Evolutionary conservation across 2,329 filamentous ascomycete genomes (phyloP), one percentile per base, ranked within the genome.

Genomic region (Parastagonospora nodorum): DNA sequence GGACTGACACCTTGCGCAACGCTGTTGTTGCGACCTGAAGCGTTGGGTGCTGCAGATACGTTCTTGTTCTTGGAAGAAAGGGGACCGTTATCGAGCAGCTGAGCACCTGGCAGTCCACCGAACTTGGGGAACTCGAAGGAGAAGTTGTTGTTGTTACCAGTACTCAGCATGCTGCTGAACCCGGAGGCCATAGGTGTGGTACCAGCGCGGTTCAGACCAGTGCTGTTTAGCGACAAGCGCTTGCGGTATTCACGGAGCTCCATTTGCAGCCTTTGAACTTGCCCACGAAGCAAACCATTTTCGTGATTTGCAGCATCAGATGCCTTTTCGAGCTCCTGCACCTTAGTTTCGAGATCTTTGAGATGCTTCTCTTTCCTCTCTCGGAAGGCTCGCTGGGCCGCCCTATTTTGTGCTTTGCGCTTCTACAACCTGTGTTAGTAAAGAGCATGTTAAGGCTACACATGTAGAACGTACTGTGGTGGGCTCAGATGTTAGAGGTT

Each of bases 81-180:
- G 8, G 76, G 69, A n/a, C 75, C 72, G 48, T 78, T 79, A 53
- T 74, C 80, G 53, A 84, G 79, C 10, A 84, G 75, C 53, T 82
- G 80, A 4, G 77, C 74, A 27, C 77, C 78, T 15, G 84, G 82
- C 24, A 95, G 82, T 51, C 86, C 83, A 40, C 94, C 94, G 66
- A 99, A 97, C 69, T 89, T 92, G 58, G 94, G 93, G 59, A 97
- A 97, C 61, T 97, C 93, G 63, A 99, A 97, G 61, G 93, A 88
- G 69, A 97, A 97, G 70, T 88, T 92, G 71, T 89, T 88, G 56
- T 89, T 88, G 64, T 81, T 85, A 47, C 78, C 84, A 40, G 73
- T 75, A 16, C 67, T 74, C 50, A 77, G 74, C 66, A 72, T 72
- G 29, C 74, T 74, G 11, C 79, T 80, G 53, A 78, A 76, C 19